phyloP scores from a whole-genome alignment of 2,329 filamentous ascomycete genomes.

The Huntiella savannae region DNA sequence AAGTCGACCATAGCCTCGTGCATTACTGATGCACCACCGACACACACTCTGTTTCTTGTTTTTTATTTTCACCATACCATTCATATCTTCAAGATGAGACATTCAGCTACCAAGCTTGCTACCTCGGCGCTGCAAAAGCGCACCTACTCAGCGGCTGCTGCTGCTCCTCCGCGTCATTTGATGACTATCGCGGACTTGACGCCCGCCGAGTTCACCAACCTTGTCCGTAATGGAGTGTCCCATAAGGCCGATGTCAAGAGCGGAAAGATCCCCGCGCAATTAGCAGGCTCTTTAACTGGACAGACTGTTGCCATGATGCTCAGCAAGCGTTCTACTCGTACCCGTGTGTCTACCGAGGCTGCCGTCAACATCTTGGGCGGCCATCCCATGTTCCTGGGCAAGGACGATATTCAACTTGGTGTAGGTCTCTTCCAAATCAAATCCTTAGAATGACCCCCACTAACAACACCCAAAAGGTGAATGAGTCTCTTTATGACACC shows the following conservation, averaged over 20 bases:
- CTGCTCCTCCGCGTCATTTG: slow-evolving; percentile 51
- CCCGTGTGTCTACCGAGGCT: slow-evolving; percentile 80
- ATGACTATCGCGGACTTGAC: slow-evolving; percentile 80
- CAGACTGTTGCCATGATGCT: slow-evolving; percentile 91
- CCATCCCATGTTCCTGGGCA: slow-evolving; percentile 89
- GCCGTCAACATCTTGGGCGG: slow-evolving; percentile 78
- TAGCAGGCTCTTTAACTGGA: slow-evolving; percentile 46
- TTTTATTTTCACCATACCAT: too few species aligned
- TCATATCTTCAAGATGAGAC: slow-evolving; percentile 18
- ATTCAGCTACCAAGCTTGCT: slow-evolving; percentile 18
- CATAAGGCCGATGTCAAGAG: slow-evolving; percentile 65
- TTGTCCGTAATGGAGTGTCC: slow-evolving; percentile 63
- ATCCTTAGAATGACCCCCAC: background rate
- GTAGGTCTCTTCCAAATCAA: slow-evolving; percentile 27
- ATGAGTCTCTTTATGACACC: slow-evolving; percentile 89
- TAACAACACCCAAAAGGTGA: slow-evolving; percentile 37
- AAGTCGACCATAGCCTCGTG: background rate
- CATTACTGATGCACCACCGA: too few species aligned
- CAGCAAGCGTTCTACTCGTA: slow-evolving; percentile 86
- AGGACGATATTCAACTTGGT: slow-evolving; percentile 88
- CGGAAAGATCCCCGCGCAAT: slow-evolving; percentile 35
- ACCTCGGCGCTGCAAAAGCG: slow-evolving; percentile 22
- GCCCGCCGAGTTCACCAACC: slow-evolving; percentile 55
- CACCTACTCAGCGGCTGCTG: slow-evolving; percentile 23
- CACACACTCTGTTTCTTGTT: too few species aligned